Percentiles rank a stretch among this genome's conserved stretches.
Evolutionary conservation across 176 grass and related monocot species (phyloP).

Genomic region (Eleusine indica): DNA sequence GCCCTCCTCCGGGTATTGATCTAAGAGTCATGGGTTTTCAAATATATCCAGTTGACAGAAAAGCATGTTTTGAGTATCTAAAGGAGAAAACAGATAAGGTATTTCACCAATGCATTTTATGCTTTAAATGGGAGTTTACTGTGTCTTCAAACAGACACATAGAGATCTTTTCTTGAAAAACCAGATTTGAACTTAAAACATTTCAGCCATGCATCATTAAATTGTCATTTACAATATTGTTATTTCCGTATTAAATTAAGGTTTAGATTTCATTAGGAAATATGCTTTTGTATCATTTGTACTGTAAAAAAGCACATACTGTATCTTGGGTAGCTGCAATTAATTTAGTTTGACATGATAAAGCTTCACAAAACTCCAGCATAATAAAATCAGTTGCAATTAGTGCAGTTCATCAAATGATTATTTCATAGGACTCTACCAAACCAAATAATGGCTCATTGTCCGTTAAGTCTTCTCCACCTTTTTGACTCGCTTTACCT

Average conservation of each 20-base stretch:
- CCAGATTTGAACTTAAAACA: too few species aligned
- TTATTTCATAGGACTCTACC: neutral
- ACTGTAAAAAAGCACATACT: neutral
- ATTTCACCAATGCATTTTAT: neutral
- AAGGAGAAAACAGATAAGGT: conserved; percentile 74
- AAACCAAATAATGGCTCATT: neutral
- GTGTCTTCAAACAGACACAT: too few species aligned
- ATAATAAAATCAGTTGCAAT: neutral
- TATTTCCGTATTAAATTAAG: neutral
- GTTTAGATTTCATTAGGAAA: neutral
- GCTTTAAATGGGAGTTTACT: neutral
- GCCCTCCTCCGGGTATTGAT: conserved; percentile 66
- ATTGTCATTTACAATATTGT: neutral
- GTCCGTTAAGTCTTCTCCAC: neutral
- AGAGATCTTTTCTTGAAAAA: too few species aligned
- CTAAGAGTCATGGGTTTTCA: conserved; percentile 66
- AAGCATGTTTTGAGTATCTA: conserved; percentile 63
- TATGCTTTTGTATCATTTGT: neutral
- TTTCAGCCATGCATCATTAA: neutral
- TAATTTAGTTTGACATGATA: neutral
- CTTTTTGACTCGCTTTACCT: neutral
- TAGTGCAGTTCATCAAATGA: neutral
- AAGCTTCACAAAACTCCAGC: neutral
- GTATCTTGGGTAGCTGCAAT: conserved; percentile 5
- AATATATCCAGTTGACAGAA: conserved; percentile 68